Percentiles rank a stretch among this genome's conserved stretches.
Conservation (phyloP, 768 basidiomycete species). For the Kwoniella europaea region DNA sequence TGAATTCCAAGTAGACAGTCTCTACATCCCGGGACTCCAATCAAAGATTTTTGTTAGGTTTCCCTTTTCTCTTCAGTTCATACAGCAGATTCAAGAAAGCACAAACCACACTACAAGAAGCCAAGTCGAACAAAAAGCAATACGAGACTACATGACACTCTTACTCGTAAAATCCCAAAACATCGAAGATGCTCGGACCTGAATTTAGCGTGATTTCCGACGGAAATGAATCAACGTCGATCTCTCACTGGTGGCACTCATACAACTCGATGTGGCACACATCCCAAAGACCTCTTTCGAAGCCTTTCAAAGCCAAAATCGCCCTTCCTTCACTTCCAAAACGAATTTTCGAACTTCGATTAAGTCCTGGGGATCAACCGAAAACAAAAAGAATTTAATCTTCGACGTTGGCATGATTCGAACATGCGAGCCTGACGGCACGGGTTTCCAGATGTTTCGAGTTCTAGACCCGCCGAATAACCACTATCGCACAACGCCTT, state of each 20-base stretch:
- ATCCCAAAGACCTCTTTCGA: neutral
- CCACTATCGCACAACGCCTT: constrained; percentile 18
- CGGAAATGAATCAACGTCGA: neutral
- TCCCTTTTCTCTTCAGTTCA: too few species aligned
- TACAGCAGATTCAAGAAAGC: too few species aligned
- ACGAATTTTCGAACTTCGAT: neutral
- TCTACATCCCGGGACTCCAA: too few species aligned
- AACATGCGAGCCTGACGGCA: constrained; percentile 11
- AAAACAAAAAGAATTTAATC: neutral
- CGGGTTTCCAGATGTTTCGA: neutral
- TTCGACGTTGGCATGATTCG: constrained; percentile 13
- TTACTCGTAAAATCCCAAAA: neutral
- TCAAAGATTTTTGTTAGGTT: too few species aligned
- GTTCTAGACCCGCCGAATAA: constrained; percentile 16
- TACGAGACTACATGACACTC: too few species aligned
- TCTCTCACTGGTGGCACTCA: neutral
- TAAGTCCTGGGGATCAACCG: neutral
- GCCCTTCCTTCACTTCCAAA: too few species aligned
- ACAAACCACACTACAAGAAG: too few species aligned
- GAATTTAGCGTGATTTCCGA: neutral
- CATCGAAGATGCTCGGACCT: neutral
- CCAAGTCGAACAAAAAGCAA: too few species aligned
- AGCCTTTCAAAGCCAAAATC: neutral
- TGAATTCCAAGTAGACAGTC: too few species aligned
- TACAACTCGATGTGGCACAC: neutral